phyloP scores from a whole-genome alignment of 2,329 filamentous ascomycete genomes.

The Sporothrix dimorphospora region DNA sequence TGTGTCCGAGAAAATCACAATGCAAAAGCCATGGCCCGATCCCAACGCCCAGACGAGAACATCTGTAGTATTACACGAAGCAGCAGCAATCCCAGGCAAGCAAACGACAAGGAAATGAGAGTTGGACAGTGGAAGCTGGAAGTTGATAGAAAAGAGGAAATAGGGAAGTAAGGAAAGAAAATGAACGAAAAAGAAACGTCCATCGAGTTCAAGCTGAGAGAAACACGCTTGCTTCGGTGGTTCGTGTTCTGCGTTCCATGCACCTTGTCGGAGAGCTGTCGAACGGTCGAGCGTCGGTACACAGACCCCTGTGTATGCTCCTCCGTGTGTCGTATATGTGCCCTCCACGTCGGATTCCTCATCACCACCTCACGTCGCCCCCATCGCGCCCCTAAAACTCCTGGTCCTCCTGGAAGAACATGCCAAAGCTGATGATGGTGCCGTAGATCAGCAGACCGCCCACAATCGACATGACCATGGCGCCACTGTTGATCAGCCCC shows the following conservation, averaged over 20 bases:
- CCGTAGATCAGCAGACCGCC: slow-evolving; percentile 95
- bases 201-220: background rate
- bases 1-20: background rate
- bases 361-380: too few relatives aligned
- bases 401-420: slow-evolving; percentile 98
- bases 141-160: background rate
- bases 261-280: background rate
- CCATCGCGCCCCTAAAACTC: slow-evolving; percentile 72
- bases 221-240: slow-evolving; percentile 15
- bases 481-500: slow-evolving; percentile 76
- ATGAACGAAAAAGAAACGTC: background rate
- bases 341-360: background rate
- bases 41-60: slow-evolving; percentile 32
- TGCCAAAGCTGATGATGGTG: slow-evolving; percentile 95
- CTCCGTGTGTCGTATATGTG: background rate
- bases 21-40: slow-evolving; percentile 25
- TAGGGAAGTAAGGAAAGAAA: background rate
- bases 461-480: slow-evolving; percentile 93
- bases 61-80: slow-evolving; percentile 26
- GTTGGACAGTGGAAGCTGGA: background rate
- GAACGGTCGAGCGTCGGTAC: too few relatives aligned
- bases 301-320: too few relatives aligned
- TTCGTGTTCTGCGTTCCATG: background rate
- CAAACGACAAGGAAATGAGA: background rate
- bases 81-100: background rate